Evolutionary conservation across 148 eudicot genomes (phyloP).

Genomic region (Heliamphora exappendiculata): DNA sequence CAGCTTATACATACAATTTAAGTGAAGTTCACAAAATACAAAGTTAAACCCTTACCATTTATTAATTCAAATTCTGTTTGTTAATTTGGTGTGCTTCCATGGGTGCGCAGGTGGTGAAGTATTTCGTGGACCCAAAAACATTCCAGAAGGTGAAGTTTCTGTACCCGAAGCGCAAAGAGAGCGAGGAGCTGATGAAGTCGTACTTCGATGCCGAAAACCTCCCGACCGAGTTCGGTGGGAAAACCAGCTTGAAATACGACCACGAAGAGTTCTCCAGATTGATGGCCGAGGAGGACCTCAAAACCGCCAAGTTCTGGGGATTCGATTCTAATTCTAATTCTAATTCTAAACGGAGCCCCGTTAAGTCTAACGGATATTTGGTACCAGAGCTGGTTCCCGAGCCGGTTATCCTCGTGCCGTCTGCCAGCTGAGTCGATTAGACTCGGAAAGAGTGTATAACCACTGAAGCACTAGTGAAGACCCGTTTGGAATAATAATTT

Average conservation of each 20-base stretch:
- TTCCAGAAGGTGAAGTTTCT: constrained; percentile 56
- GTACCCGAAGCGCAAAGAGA: constrained; percentile 59
- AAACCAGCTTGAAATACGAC: constrained; percentile 64
- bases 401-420: constrained; percentile 6
- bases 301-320: constrained; percentile 71
- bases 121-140: constrained; percentile 64
- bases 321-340: constrained; percentile 27
- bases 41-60: too few relatives aligned
- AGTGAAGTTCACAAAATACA: too few relatives aligned
- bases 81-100: background rate
- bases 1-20: background rate
- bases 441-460: too few relatives aligned
- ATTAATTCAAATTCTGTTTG: background rate
- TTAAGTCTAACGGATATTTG: constrained; percentile 14
- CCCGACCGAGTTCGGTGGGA: constrained; percentile 82
- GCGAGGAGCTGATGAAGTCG: constrained; percentile 66
- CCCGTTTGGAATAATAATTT: too few relatives aligned
- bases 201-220: constrained; percentile 73
- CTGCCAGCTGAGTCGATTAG: constrained; percentile 16
- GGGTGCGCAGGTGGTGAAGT: constrained; percentile 46
- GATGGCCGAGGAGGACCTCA: constrained; percentile 66
- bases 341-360: constrained; percentile 13
- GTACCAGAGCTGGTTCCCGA: constrained; percentile 15
- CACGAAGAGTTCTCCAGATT: constrained; percentile 69
- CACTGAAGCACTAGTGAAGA: too few relatives aligned